These are phyloP conservation scores for Globisporangium radiosum DNA, from an alignment of 352 stramenopile genomes.

Conservation along the genomic window DNA sequence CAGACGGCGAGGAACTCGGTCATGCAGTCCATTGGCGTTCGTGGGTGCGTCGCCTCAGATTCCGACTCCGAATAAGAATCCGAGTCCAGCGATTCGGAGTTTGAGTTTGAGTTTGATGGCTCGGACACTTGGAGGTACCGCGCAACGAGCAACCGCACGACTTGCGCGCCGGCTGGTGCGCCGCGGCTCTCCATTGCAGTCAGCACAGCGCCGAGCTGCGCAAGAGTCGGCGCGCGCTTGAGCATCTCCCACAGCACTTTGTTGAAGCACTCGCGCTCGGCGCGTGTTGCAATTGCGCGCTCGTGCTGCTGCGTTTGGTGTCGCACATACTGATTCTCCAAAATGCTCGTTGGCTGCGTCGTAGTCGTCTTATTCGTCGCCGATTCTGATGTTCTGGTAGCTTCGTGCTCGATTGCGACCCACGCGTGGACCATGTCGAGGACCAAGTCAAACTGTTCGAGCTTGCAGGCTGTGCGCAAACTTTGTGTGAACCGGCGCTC, in stretches of 20 bases:
- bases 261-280: conserved; percentile 19
- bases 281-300: not conserved
- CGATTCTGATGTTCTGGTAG: not conserved
- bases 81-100: no score
- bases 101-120: no score
- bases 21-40: conserved; percentile 14
- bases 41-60: no score
- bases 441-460: conserved; percentile 18
- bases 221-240: conserved; percentile 12
- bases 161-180: conserved; percentile 9
- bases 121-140: conserved; percentile 5
- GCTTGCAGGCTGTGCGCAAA: conserved; percentile 23
- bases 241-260: conserved; percentile 35
- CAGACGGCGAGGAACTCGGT: conserved; percentile 31
- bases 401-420: conserved; percentile 11
- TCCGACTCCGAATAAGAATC: not conserved
- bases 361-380: not conserved
- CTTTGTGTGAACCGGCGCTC: conserved; percentile 24
- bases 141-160: conserved; percentile 16
- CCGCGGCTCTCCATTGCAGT: conserved; percentile 15
- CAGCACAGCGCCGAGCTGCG: conserved; percentile 19
- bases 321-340: conserved; percentile 5
- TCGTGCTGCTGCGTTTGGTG: not conserved
- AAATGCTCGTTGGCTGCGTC: not conserved
- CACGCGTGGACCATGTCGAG: conserved; percentile 26